A percentile compares a stretch with the other conserved stretches of the same genome.
Evolutionary conservation across 495 filamentous ascomycete genomes (phyloP).

Genomic region (Aspergillus carlsbadensis): DNA sequence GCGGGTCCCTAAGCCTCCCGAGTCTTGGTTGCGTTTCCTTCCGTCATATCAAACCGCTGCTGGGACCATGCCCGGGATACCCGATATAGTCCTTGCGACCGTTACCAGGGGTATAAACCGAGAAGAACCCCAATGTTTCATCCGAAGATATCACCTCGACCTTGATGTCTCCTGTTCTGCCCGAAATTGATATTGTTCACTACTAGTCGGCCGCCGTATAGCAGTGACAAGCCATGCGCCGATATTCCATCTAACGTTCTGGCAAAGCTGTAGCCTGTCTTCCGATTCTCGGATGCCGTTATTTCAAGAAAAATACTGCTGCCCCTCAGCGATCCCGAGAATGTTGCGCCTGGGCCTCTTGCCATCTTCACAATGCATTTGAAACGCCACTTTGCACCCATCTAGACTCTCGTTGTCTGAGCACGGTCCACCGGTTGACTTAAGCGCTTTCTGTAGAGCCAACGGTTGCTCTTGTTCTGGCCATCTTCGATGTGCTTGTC

Average conservation of each 20-base stretch:
- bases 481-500: neutral
- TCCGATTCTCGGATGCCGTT: neutral
- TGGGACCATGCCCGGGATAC: neutral
- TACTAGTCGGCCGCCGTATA: neutral
- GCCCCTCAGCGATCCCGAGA: slow-evolving; percentile 6
- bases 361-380: slow-evolving; percentile 4
- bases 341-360: slow-evolving; percentile 18
- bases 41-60: neutral
- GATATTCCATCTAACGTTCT: slow-evolving; percentile 4
- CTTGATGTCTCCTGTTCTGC: neutral
- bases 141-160: neutral
- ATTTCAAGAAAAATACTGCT: neutral
- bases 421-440: slow-evolving; percentile 5
- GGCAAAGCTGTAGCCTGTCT: neutral
- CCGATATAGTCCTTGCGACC: neutral
- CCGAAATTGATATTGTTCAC: neutral
- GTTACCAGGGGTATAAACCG: neutral
- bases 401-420: neutral
- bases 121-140: neutral
- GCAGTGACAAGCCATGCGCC: slow-evolving; percentile 4
- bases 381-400: slow-evolving; percentile 11
- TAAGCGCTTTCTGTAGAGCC: slow-evolving; percentile 10
- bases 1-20: slow-evolving; percentile 32
- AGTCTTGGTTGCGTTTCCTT: slow-evolving; percentile 1
- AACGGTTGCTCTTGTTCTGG: neutral